Base-by-base conservation (phyloP, 2,329 filamentous ascomycete genomes). In the Pseudogymnoascus sp. region DNA sequence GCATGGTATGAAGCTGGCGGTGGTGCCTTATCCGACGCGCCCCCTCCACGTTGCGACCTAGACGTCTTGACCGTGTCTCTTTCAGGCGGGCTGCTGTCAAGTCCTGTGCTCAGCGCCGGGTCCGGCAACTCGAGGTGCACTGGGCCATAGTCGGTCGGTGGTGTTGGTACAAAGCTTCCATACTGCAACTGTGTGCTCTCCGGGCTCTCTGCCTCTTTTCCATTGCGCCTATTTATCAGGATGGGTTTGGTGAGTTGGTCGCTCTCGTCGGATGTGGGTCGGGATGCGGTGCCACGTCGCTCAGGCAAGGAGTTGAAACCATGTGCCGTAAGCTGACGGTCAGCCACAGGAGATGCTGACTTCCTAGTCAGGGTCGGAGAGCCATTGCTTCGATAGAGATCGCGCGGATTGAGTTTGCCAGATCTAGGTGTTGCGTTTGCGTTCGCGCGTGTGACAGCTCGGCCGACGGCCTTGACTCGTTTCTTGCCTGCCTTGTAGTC, bases 401-500 rank as follows among this genome's bases (percentile, higher is more conserved):
- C n/a, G 33, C 50, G 35, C 60, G 22, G 16, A 39, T 62, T 35
- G 14, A 60, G 64, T 57, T 16, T 62, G 28, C 54, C 60, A 20
- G 63, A 60, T 62, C 63, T 65, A 8, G 85, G 82, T 0, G 83
- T 82, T 62, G 77, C 74, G 63, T 82, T 78, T 72, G 83, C 74
- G 63, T 82, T 78, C 72, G 84, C 74, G 77, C 84, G 75, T 77
- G 83, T 80, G 64, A 94, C 81, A 63, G 91, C 90, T 64, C 88
- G 84, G 22, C 81, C 76, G 59, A 97, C 86, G 61, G 86, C 86
- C 75, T 97, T 97, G 74, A 97, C 81, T 72, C 92, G 88, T 77
- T 97, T 97, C 77, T 97, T 97, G 63, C 92, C 93, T 61, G 86
- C 86, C 81, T 96, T 96, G 80, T 97, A 97, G 75, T 97, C 86